phyloP scores from a whole-genome alignment of 2,329 filamentous ascomycete species.

The Arthrobotrys sphaeroides region DNA sequence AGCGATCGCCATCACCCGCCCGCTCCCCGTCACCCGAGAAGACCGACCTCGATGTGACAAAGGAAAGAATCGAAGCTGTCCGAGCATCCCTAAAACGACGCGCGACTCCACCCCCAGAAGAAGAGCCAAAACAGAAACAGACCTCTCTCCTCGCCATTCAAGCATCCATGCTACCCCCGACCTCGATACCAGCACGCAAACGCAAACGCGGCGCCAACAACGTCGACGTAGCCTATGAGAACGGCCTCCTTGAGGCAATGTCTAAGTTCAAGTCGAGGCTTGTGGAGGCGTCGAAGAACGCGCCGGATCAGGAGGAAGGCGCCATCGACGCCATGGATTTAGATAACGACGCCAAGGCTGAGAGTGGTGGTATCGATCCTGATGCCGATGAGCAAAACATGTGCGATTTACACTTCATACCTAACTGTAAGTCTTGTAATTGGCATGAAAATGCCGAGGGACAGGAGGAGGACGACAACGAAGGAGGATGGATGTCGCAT shows the following conservation, averaged over 20 bases:
- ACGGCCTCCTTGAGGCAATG: conserved; percentile 74
- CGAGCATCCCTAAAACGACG: conserved; percentile 50
- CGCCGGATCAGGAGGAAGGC: conserved; percentile 57
- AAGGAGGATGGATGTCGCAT: conserved; percentile 71
- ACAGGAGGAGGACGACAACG: conserved; percentile 65
- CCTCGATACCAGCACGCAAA: conserved; percentile 76
- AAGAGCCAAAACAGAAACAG: conserved; percentile 57
- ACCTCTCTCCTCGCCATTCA: conserved; percentile 67
- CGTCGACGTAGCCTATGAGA: conserved; percentile 68
- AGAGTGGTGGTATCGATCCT: conserved; percentile 60
- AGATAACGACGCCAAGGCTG: conserved; percentile 56
- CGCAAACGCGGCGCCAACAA: conserved; percentile 70
- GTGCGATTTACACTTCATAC: conserved; percentile 95
- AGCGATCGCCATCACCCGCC: conserved; percentile 27
- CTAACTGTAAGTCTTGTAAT: conserved; percentile 89
- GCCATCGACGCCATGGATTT: conserved; percentile 51
- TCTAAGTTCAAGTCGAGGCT: conserved; percentile 83
- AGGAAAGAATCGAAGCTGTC: conserved; percentile 50
- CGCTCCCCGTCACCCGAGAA: conserved; percentile 23
- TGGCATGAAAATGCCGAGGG: conserved; percentile 75
- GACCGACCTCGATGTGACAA: conserved; percentile 25
- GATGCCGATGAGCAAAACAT: conserved; percentile 76
- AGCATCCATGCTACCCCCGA: conserved; percentile 74
- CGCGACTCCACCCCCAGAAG: conserved; percentile 38
- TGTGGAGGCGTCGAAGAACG: conserved; percentile 65